phyloP scores from a whole-genome alignment of 73 alveolate genomes.

The Symbiodinium natans region DNA sequence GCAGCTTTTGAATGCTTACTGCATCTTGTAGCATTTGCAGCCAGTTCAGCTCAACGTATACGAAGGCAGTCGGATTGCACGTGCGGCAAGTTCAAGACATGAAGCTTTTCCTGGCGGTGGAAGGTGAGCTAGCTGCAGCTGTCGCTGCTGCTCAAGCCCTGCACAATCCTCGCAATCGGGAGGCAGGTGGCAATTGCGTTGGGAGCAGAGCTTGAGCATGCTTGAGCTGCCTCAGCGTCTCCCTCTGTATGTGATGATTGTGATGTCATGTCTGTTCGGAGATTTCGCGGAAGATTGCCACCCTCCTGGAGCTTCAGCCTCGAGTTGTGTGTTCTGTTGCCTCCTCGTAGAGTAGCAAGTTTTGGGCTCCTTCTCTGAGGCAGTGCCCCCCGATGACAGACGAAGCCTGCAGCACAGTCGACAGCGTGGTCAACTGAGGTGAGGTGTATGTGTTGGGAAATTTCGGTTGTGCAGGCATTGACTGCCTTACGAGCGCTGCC shows the following conservation, averaged over 20 bases:
- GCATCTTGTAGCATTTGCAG: not conserved
- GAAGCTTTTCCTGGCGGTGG: not conserved
- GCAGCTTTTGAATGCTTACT: not conserved
- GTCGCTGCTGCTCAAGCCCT: slow-evolving; percentile 86
- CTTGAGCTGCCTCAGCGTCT: too few species aligned
- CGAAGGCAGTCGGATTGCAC: too few species aligned
- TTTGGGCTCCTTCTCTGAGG: not conserved
- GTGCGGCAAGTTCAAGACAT: too few species aligned
- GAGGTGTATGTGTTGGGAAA: not conserved
- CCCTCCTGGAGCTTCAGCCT: slow-evolving; percentile 48
- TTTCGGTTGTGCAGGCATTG: slow-evolving; percentile 73
- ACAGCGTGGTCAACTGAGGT: too few species aligned
- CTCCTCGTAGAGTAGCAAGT: not conserved
- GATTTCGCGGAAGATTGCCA: slow-evolving; percentile 69
- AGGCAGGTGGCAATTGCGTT: not conserved
- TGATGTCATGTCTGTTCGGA: too few species aligned
- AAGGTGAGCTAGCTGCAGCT: slow-evolving; percentile 77
- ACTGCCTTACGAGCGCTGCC: slow-evolving; percentile 58
- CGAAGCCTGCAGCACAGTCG: slow-evolving; percentile 24
- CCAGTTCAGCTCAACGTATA: too few species aligned
- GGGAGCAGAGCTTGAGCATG: too few species aligned
- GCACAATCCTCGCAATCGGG: slow-evolving; percentile 75
- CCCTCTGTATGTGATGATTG: too few species aligned
- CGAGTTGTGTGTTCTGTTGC: not conserved
- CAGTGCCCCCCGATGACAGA: slow-evolving; percentile 74